A percentile compares a stretch with the other conserved stretches of the same genome.
These are phyloP conservation scores for Crotalaria pallida DNA, from an alignment of 306 rosid genomes.

Conservation along the genomic window DNA sequence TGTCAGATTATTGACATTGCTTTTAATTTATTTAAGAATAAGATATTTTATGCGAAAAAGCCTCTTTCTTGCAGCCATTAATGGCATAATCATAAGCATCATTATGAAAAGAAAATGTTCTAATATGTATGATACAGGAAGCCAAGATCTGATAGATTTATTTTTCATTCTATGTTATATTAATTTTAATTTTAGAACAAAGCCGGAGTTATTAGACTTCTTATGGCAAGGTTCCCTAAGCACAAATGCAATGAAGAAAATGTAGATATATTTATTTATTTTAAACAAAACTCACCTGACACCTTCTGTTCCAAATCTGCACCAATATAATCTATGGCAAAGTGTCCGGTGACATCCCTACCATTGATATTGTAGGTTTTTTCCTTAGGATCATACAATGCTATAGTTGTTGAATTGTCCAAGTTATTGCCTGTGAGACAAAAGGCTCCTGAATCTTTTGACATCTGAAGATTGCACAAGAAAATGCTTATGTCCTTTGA, in stretches of 20 bases:
- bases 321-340: constrained; percentile 46
- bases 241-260: not conserved
- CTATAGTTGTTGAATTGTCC: constrained; percentile 56
- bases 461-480: constrained; percentile 63
- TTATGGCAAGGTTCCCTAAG: not conserved
- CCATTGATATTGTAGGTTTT: constrained; percentile 50
- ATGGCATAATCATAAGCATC: no score
- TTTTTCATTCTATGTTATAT: no score
- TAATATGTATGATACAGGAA: no score
- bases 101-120: no score
- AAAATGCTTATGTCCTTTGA: constrained; percentile 30
- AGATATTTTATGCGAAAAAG: no score
- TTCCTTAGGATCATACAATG: constrained; percentile 32
- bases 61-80: no score
- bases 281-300: constrained; percentile 44
- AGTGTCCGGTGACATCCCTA: constrained; percentile 49
- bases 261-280: constrained; percentile 1
- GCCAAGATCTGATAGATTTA: no score
- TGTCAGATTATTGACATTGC: no score
- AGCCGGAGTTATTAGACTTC: not conserved
- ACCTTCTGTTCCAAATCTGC: constrained; percentile 32
- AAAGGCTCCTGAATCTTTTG: constrained; percentile 62
- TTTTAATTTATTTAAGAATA: no score
- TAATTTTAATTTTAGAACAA: no score
- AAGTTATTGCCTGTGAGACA: constrained; percentile 57